A percentile compares a stretch with the other conserved stretches of the same genome.
phyloP scores from a whole-genome alignment of 352 stramenopile species.

The Phytophthora idaei region DNA sequence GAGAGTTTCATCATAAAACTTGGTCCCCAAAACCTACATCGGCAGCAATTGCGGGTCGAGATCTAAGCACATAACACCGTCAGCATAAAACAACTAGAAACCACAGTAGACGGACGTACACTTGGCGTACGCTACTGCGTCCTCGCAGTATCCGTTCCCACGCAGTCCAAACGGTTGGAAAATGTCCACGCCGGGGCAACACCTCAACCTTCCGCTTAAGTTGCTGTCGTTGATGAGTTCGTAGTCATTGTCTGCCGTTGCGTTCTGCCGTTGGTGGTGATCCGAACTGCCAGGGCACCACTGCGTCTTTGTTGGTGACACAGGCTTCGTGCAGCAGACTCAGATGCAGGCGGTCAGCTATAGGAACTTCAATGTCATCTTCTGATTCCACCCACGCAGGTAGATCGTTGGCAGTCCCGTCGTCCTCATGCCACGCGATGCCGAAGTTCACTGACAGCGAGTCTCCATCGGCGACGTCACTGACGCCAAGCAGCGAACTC shows the following conservation, averaged over 20 bases:
- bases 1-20: no score
- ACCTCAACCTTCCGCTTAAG: constrained; percentile 44
- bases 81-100: constrained; percentile 28
- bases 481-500: constrained; percentile 4
- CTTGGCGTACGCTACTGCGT: constrained; percentile 65
- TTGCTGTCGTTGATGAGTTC: constrained; percentile 32
- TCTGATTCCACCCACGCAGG: constrained; percentile 5
- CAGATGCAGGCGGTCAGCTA: constrained; percentile 40
- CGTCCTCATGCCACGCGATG: neutral
- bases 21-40: no score
- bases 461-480: neutral
- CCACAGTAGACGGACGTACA: constrained; percentile 35
- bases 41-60: no score
- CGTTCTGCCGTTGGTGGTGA: constrained; percentile 16
- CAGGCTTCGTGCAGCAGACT: constrained; percentile 42
- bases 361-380: constrained; percentile 4
- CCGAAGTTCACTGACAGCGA: neutral
- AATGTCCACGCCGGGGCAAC: constrained; percentile 64
- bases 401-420: constrained; percentile 5
- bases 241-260: constrained; percentile 14
- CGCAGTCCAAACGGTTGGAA: constrained; percentile 57
- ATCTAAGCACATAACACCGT: neutral
- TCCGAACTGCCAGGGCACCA: constrained; percentile 41
- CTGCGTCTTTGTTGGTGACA: constrained; percentile 32
- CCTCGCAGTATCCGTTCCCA: constrained; percentile 71